Conservation (phyloP, 179 eudicot genomes). For the Beta macrorhiza region DNA sequence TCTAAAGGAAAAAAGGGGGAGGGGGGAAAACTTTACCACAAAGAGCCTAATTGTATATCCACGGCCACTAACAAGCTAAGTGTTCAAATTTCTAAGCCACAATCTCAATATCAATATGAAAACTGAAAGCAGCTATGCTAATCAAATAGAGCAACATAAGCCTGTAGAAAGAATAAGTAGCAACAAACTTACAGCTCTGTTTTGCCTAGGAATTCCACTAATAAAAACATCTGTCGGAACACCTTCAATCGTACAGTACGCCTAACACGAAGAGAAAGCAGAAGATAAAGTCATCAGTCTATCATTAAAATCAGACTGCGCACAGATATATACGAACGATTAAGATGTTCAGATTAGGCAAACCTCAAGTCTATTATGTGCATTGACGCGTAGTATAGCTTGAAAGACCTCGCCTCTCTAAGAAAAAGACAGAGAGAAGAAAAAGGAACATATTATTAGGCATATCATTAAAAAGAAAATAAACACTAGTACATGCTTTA, state of each 20-base stretch:
- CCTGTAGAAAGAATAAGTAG: not conserved
- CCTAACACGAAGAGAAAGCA: constrained; percentile 42
- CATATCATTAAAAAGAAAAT: not conserved
- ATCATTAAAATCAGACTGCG: not conserved
- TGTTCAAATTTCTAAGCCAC: not conserved
- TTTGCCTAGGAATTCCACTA: constrained; percentile 64
- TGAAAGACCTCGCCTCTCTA: constrained; percentile 74
- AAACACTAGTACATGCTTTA: not conserved
- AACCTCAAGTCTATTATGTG: constrained; percentile 83
- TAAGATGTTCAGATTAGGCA: not conserved
- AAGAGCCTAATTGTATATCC: not conserved
- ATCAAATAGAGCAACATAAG: not conserved
- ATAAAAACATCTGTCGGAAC: constrained; percentile 71
- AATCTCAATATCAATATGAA: not conserved
- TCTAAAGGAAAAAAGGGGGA: not conserved
- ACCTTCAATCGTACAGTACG: constrained; percentile 90
- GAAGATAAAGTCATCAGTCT: not conserved
- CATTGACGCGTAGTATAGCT: constrained; percentile 81
- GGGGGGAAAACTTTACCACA: not conserved
- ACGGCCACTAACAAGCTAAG: not conserved
- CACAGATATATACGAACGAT: not conserved
- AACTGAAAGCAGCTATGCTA: not conserved
- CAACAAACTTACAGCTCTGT: constrained; percentile 84
- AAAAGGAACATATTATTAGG: not conserved
- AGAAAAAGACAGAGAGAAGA: constrained; percentile 16